Base-by-base conservation (phyloP, 805 yeast species). In the Saturnispora hagleri region DNA sequence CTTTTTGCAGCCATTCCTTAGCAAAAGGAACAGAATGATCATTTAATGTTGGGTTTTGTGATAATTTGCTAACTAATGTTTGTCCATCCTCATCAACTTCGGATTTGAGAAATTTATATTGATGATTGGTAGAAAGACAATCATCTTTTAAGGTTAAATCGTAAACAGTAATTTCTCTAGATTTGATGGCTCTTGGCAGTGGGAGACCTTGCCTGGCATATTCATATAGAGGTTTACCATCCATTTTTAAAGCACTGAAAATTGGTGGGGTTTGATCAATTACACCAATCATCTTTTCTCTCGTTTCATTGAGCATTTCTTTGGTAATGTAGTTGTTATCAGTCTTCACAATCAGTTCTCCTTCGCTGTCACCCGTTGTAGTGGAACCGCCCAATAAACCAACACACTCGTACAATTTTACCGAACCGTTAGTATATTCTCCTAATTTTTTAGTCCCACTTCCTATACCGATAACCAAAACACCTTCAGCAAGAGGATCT, bases 401-500 rank as follows among this genome's bases (percentile, higher is more conserved):
- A 51, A 80, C 80, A 9, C 96, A 82, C 52, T 83, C 87, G 65
- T 93, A 93, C 2, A 81, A 78, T 62, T 93, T 93, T 8, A 76
- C 74, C 54, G 95, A 83, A 31, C 83, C 85, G 31, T 81, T 81
- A 20, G 91, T 72, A 61, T 85, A 89, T 54, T 77, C 72, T 51
- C 81, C 84, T 43, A 93, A 71, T 62, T 77, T 72, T 65, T 91
- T 95, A 2, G 99, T 93, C 3, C 99, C 99, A 1, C 73, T 56
- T 5, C 97, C 97, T n/a, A 93, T 79, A 5, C 99, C 99, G 51
- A 93, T 74, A 2, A 95, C 91, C 42, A 87, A 67, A 1, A 91
- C 90, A 10, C 99, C 99, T n/a, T 89, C 82, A 0, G 99, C 99
- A 43, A 87, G 69, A 0, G 98, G 97, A 62, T 93, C 99, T 38